A percentile compares a stretch with the other conserved stretches of the same genome.
Evolutionary conservation across 768 basidiomycete genomes (phyloP).

Genomic region (Epithele typhae): DNA sequence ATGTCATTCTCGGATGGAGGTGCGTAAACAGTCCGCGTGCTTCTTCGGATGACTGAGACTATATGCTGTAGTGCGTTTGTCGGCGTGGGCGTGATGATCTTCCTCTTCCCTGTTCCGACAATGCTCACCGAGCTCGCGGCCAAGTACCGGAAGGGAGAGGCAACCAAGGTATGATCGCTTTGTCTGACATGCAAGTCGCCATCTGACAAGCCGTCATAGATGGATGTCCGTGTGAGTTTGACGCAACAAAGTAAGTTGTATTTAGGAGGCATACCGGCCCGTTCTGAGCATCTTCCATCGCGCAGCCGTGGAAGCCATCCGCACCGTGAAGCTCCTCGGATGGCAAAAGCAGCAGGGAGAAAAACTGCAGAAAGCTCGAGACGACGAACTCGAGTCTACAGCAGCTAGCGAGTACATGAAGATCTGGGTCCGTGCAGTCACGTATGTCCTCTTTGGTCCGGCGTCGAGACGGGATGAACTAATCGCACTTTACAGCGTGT

Average conservation of each 20-base stretch:
- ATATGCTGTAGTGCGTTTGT: slow-evolving; percentile 29
- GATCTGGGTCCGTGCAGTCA: slow-evolving; percentile 37
- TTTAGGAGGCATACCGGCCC: background rate
- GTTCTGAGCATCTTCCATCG: slow-evolving; percentile 2
- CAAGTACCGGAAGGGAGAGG: slow-evolving; percentile 30
- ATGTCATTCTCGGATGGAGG: slow-evolving; percentile 42
- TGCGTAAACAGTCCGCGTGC: slow-evolving; percentile 12
- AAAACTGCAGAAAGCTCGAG: slow-evolving; percentile 49
- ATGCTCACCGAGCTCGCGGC: slow-evolving; percentile 32
- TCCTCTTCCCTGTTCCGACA: slow-evolving; percentile 40
- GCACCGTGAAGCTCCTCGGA: slow-evolving; percentile 44
- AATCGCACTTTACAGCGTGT: slow-evolving; percentile 32
- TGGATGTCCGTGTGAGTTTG: slow-evolving; percentile 38
- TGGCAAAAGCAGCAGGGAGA: slow-evolving; percentile 43
- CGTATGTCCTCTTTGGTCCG: slow-evolving; percentile 30
- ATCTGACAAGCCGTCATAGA: slow-evolving; percentile 19
- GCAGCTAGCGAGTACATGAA: slow-evolving; percentile 47
- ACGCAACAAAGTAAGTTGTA: slow-evolving; percentile 31
- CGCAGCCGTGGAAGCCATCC: slow-evolving; percentile 31
- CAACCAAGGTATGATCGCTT: slow-evolving; percentile 25
- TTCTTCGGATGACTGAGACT: background rate
- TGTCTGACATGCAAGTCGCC: background rate
- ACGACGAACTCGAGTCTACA: slow-evolving; percentile 50
- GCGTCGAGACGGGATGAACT: too few species aligned
- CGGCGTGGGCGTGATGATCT: slow-evolving; percentile 35